Evolutionary conservation across 805 yeast species (phyloP).

Genomic region (Saccharomycopsis fermentans): DNA sequence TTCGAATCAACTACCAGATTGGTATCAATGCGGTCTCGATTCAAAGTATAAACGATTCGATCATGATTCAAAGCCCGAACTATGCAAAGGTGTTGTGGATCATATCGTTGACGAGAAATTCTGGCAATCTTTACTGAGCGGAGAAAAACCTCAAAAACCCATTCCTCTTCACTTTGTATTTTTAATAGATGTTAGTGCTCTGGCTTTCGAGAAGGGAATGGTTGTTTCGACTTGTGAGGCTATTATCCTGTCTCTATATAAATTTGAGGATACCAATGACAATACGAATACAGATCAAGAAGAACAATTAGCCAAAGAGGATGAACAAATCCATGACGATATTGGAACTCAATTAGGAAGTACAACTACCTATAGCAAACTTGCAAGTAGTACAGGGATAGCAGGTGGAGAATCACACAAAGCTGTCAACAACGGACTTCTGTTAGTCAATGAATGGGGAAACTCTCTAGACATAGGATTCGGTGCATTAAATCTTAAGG

Average conservation of each 20-base stretch:
- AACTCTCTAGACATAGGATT: background rate
- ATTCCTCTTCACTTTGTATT: conserved; percentile 59
- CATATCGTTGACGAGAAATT: conserved; percentile 67
- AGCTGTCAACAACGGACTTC: background rate
- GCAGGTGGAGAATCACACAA: background rate
- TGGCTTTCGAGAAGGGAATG: conserved; percentile 47
- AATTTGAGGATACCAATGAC: conserved; percentile 2
- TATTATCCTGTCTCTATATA: conserved; percentile 42
- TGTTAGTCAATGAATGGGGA: background rate
- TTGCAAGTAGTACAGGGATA: background rate
- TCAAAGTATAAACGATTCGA: conserved; percentile 55
- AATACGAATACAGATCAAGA: background rate
- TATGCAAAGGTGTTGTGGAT: conserved; percentile 78
- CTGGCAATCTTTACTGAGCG: conserved; percentile 26
- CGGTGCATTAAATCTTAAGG: background rate
- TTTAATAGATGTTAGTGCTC: conserved; percentile 57
- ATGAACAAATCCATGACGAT: background rate
- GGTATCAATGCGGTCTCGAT: conserved; percentile 56
- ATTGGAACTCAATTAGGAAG: background rate
- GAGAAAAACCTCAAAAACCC: conserved; percentile 30
- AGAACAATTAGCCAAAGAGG: background rate
- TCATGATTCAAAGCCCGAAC: conserved; percentile 57
- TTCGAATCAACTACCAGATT: conserved; percentile 56
- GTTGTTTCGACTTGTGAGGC: conserved; percentile 62
- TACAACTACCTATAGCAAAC: conserved; percentile 18